Percentiles rank a stretch among this genome's conserved stretches.
These are phyloP conservation scores for Populus tremula DNA, from an alignment of 345 rosid species.

Conservation along the genomic window DNA sequence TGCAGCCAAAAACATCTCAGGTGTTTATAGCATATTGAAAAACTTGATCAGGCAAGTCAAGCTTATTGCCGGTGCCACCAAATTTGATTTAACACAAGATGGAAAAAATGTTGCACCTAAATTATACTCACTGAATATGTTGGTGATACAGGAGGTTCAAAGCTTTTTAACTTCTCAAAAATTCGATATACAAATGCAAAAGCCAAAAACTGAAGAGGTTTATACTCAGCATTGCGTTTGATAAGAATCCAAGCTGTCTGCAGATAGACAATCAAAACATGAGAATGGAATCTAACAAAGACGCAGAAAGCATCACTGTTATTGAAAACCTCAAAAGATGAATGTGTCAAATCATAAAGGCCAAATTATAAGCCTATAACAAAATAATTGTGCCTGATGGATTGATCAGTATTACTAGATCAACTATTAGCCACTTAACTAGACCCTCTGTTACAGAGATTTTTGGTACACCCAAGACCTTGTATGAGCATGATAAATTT, in stretches of 20 bases:
- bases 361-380: not conserved
- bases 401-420: not conserved
- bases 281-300: slow-evolving; percentile 1
- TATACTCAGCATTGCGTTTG: slow-evolving; percentile 73
- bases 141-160: slow-evolving; percentile 69
- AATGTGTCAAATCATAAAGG: not conserved
- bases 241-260: slow-evolving; percentile 86
- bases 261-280: slow-evolving; percentile 21
- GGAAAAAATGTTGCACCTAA: not conserved
- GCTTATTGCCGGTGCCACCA: not conserved
- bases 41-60: slow-evolving; percentile 4
- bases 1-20: slow-evolving; percentile 42
- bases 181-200: slow-evolving; percentile 86
- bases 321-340: not conserved
- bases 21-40: slow-evolving; percentile 13
- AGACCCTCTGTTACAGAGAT: not conserved
- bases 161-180: slow-evolving; percentile 85
- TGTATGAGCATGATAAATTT: not conserved
- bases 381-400: not conserved
- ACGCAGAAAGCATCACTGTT: not conserved
- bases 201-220: slow-evolving; percentile 89
- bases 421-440: not conserved
- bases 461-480: not conserved
- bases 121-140: slow-evolving; percentile 59
- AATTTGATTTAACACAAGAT: not conserved